Evolutionary conservation across 2,329 filamentous ascomycete species (phyloP).

Genomic region (Torrubiella hemipterigena): DNA sequence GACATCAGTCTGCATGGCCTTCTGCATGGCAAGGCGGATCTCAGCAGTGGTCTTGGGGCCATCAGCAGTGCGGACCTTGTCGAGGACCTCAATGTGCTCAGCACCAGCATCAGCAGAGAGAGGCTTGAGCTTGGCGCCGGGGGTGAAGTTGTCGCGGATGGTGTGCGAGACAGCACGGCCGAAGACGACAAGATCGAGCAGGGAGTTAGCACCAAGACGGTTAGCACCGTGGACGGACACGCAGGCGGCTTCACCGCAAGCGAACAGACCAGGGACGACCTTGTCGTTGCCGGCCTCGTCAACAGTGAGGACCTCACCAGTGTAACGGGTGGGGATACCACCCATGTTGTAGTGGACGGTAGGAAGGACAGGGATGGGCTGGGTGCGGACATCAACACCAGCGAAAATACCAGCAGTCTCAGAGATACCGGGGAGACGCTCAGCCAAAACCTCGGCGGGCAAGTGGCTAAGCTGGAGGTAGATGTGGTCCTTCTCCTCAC

Average conservation of each 20-base stretch:
- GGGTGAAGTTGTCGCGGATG: conserved; percentile 86
- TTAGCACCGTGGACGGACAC: conserved; percentile 98
- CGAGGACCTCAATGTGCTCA: conserved; percentile 74
- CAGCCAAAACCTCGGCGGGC: conserved; percentile 80
- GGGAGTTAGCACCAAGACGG: conserved; percentile 94
- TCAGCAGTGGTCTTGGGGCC: conserved; percentile 83
- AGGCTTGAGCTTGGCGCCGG: conserved; percentile 68
- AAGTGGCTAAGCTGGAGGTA: conserved; percentile 96
- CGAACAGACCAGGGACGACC: conserved; percentile 88
- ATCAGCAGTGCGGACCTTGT: conserved; percentile 71
- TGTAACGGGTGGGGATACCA: conserved; percentile 96
- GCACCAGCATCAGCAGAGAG: conserved; percentile 77
- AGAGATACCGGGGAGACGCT: conserved; percentile 95
- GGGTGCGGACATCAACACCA: conserved; percentile 92
- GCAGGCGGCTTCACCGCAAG: conserved; percentile 93
- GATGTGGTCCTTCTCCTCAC: conserved; percentile 95
- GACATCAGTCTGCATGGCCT: conserved; percentile 96
- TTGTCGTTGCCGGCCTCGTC: conserved; percentile 81
- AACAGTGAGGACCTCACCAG: conserved; percentile 84
- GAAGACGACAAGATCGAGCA: conserved; percentile 94
- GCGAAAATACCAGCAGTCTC: conserved; percentile 97
- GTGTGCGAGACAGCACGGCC: conserved; percentile 95
- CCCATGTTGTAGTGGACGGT: conserved; percentile 99
- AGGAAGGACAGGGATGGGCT: conserved; percentile 90
- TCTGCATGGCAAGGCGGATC: conserved; percentile 87